Evolutionary conservation across 192 early-diverging fungal species (phyloP).

Genomic region (Coemansia sp.): DNA sequence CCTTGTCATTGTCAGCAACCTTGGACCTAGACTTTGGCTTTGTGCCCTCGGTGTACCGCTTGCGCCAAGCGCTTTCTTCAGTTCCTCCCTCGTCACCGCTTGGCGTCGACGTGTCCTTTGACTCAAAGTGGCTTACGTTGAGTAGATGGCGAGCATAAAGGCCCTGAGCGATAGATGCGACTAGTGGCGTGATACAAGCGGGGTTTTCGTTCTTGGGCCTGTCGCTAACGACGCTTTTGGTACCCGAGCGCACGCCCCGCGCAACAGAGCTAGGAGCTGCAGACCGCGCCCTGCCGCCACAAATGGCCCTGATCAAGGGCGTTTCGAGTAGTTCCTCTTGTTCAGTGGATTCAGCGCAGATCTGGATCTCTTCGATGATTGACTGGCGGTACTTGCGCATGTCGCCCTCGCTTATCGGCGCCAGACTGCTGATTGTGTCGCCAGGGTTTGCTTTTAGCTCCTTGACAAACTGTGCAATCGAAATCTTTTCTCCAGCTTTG

Average conservation of each 20-base stretch:
- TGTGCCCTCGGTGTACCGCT: slow-evolving; percentile 20
- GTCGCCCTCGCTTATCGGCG: slow-evolving; percentile 30
- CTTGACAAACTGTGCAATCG: slow-evolving; percentile 23
- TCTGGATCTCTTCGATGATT: slow-evolving; percentile 40
- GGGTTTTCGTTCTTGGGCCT: slow-evolving; percentile 45
- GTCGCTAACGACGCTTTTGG: slow-evolving; percentile 9
- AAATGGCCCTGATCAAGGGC: slow-evolving; percentile 33
- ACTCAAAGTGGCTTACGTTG: slow-evolving; percentile 29
- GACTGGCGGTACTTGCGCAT: slow-evolving; percentile 33
- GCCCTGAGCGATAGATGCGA: slow-evolving; percentile 45
- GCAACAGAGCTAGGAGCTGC: slow-evolving; percentile 2
- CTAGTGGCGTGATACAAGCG: slow-evolving; percentile 46
- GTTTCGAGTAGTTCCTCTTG: slow-evolving; percentile 21
- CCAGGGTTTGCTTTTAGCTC: slow-evolving; percentile 19
- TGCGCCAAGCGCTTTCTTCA: slow-evolving; percentile 20
- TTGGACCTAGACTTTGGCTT: slow-evolving; percentile 13
- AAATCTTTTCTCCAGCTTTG: background rate
- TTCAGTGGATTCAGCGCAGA: slow-evolving; percentile 27
- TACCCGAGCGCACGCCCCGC: slow-evolving; percentile 6
- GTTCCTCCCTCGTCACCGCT: background rate
- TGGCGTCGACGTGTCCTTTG: background rate
- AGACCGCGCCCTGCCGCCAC: slow-evolving; percentile 14
- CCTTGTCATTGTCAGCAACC: slow-evolving; percentile 19
- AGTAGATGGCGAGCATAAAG: slow-evolving; percentile 49
- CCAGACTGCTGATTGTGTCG: slow-evolving; percentile 17